Evolutionary conservation across 2,329 filamentous ascomycete species (phyloP).

Genomic region (Fusarium sp.): DNA sequence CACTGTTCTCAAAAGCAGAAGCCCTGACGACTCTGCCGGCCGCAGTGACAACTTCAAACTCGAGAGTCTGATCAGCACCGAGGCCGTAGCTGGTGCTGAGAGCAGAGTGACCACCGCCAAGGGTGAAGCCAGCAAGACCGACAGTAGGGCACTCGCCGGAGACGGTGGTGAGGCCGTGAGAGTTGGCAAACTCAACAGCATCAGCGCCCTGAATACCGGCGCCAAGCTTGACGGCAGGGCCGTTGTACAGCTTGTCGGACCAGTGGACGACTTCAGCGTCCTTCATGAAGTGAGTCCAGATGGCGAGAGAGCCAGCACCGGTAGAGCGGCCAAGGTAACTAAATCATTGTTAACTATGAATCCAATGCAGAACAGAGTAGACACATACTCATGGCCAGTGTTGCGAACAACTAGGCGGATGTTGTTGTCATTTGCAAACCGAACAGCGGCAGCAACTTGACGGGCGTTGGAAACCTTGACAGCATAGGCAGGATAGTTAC

Average conservation of each 20-base stretch:
- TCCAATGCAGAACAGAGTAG: accelerated
- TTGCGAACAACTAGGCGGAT: slow-evolving; percentile 63
- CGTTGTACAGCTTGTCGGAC: slow-evolving; percentile 57
- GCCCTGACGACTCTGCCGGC: slow-evolving; percentile 60
- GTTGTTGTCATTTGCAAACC: slow-evolving; percentile 49
- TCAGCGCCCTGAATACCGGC: slow-evolving; percentile 65
- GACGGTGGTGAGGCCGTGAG: slow-evolving; percentile 60
- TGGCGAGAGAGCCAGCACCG: slow-evolving; percentile 56
- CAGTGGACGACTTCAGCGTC: slow-evolving; percentile 51
- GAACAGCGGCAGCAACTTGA: slow-evolving; percentile 48
- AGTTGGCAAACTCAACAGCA: slow-evolving; percentile 56
- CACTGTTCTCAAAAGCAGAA: slow-evolving; percentile 57
- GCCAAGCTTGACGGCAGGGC: slow-evolving; percentile 63
- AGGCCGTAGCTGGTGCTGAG: slow-evolving; percentile 67
- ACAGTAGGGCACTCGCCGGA: slow-evolving; percentile 67
- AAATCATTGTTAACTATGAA: background rate
- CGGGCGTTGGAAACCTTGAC: slow-evolving; percentile 47
- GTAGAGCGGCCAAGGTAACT: slow-evolving; percentile 63
- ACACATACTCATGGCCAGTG: slow-evolving; percentile 63
- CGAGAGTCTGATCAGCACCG: slow-evolving; percentile 68
- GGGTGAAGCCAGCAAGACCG: slow-evolving; percentile 68
- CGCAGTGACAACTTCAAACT: slow-evolving; percentile 66
- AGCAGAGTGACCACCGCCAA: slow-evolving; percentile 66
- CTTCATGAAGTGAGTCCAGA: slow-evolving; percentile 57
- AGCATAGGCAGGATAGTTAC: slow-evolving; percentile 57